Evolutionary conservation across 2,329 filamentous ascomycete species (phyloP), one percentile per base, ranked within the genome.

Genomic region (Colletotrichum sp.): DNA sequence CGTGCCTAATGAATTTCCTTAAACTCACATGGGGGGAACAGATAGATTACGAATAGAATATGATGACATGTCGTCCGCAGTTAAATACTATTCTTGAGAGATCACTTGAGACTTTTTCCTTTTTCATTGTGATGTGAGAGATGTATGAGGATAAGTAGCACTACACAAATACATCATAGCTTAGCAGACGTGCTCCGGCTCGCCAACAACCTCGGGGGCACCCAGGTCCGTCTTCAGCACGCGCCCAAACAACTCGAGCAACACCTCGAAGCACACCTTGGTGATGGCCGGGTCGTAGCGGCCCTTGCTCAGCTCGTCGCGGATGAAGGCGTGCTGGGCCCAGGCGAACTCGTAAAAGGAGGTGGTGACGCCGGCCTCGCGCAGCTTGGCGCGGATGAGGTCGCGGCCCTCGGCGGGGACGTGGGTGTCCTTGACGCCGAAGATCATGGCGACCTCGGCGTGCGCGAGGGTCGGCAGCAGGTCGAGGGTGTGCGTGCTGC

Each of bases 301-400:
- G n/a, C 96, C 96, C 86, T 98, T 98, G 84, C 94, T 96, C 75
- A 97, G 88, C 87, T 98, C 96, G 81, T 98, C 96, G 21, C 96
- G 90, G 83, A 98, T 98, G 83, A 98, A 98, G 7, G 96, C 96
- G 87, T 98, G 96, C 85, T 98, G 96, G 5, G 96, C 96, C 92
- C 95, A 96, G n/a, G 95, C 95, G 78, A 95, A 92, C 86, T 98
- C 96, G 85, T 97, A 95, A 83, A 95, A 98, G 82, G 92, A 94
- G 81, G 96, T 96, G 12, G 90, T 88, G 7, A 93, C 90, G 12
- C 93, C 94, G 7, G 93, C 92, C 26, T 95, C 95, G 80, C 96
- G 92, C 80, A 98, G 88, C 77, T 95, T 96, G 83, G 92, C 92
- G 74, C 96, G 92, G 83, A 98, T 97, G 79, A 98, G 85, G 84